Evolutionary conservation across 106 monocot genomes (phyloP).

Genomic region (Alisma plantagoaquatica): DNA sequence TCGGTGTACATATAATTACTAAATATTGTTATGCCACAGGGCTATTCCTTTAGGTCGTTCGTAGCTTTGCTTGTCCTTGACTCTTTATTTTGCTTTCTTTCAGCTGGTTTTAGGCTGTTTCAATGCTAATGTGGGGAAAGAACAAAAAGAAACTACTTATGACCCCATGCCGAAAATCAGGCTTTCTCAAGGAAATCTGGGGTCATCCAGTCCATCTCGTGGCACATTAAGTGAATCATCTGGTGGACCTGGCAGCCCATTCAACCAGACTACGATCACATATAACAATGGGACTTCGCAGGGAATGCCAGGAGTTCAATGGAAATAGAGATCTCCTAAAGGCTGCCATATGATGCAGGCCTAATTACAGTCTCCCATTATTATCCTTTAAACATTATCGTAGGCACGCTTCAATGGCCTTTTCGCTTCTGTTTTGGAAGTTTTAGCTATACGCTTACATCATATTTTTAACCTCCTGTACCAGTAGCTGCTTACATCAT

Average conservation of each 20-base stretch:
- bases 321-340: constrained; percentile 46
- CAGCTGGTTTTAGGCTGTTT: constrained; percentile 90
- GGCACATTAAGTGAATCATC: constrained; percentile 73
- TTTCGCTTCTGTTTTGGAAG: too few species aligned
- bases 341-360: too few species aligned
- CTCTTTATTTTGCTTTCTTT: not conserved
- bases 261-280: constrained; percentile 29
- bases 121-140: constrained; percentile 59
- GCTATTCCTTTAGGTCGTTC: too few species aligned
- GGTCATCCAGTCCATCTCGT: constrained; percentile 52
- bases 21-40: too few species aligned
- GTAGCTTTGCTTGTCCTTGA: not conserved
- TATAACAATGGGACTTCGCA: constrained; percentile 33
- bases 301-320: constrained; percentile 36
- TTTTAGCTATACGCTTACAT: too few species aligned
- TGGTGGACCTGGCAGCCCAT: constrained; percentile 55
- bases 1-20: too few species aligned
- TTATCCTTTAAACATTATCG: too few species aligned
- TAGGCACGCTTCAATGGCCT: too few species aligned
- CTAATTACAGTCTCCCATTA: too few species aligned
- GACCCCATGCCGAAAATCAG: constrained; percentile 16
- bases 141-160: constrained; percentile 24
- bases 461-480: too few species aligned
- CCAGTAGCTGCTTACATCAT: too few species aligned
- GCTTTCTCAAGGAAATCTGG: constrained; percentile 5